Evolutionary conservation across 768 basidiomycete species (phyloP), one percentile per base, ranked within the genome.

Genomic region (Hortiboletus campestris): DNA sequence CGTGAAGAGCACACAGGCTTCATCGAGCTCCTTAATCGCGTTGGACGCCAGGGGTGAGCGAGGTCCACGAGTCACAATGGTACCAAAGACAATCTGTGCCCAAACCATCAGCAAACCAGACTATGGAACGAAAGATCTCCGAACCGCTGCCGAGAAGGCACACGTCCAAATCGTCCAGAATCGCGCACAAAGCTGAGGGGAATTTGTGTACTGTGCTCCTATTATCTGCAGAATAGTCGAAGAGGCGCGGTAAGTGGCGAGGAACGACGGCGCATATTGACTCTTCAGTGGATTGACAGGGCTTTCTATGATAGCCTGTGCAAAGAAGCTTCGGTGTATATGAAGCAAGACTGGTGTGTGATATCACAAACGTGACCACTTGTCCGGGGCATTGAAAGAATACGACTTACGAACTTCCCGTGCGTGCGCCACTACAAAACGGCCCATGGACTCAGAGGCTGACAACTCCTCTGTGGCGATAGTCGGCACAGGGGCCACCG

Each of bases 31-130:
- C 19, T 75, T 69, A 71, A 91, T 83, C 4, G 90, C 90, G 2
- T 80, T 76, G 13, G 77, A 69, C 0, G 89, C 90, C 12, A 91
- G 67, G 0, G 85, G 81, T 1, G 85, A 88, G 7, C 80, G 74
- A 6, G 90, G 90, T 4, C 85, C 84, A 29, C 86, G 81, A 3
- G 86, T 88, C 2, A 88, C 90, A 19, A 92, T 85, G 5, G 87
- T 85, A 4, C 88, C 91, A 62, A 91, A 87, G 16, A 91, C 85
- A 11, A 89, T 79, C 88, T 90, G 54, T 35, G 10, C 16, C 28
- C 10, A 31, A 44, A 28, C 34, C 36, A 31, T 64, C 41, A 64
- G 50, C 25, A 10, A 47, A 22, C 20, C 12, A 11, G 31, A 9
- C 34, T 3, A 49, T n/a, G 25, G 19, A 32, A 40, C 13, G 4